Evolutionary conservation across 352 stramenopile species (phyloP).

Genomic region (Achlya hypogyna): DNA sequence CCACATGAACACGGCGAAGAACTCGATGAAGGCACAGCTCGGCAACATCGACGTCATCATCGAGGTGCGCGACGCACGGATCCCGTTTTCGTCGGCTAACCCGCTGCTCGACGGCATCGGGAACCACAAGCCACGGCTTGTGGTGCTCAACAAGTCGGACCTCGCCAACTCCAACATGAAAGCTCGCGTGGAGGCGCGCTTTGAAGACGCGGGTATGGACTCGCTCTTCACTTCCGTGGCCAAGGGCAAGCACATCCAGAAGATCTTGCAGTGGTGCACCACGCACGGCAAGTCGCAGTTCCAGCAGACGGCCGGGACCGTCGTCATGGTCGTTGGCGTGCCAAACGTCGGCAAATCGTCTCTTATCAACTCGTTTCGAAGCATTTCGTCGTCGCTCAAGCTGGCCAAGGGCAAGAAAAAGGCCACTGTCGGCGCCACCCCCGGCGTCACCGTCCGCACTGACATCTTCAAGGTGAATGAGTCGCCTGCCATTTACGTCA

Average conservation of each 20-base stretch:
- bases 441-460: slow-evolving; percentile 77
- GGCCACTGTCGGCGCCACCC: slow-evolving; percentile 69
- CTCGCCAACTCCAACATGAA: slow-evolving; percentile 80
- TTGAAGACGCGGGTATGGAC: slow-evolving; percentile 33
- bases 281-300: slow-evolving; percentile 66
- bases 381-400: slow-evolving; percentile 59
- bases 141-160: slow-evolving; percentile 85
- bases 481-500: slow-evolving; percentile 78
- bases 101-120: slow-evolving; percentile 63
- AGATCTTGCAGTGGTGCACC: slow-evolving; percentile 77
- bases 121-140: slow-evolving; percentile 63
- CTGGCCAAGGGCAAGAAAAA: slow-evolving; percentile 74
- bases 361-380: slow-evolving; percentile 82
- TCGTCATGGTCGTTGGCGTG: slow-evolving; percentile 85
- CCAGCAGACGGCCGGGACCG: slow-evolving; percentile 72
- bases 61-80: slow-evolving; percentile 77
- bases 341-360: slow-evolving; percentile 88
- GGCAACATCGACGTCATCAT: slow-evolving; percentile 76
- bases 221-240: slow-evolving; percentile 76
- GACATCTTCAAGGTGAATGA: slow-evolving; percentile 87
- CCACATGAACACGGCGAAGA: slow-evolving; percentile 74
- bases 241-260: slow-evolving; percentile 60
- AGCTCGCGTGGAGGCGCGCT: slow-evolving; percentile 56
- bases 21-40: slow-evolving; percentile 75
- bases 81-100: slow-evolving; percentile 78